Base-by-base conservation (phyloP, 805 yeast species). In the Barnettozyma californica region DNA sequence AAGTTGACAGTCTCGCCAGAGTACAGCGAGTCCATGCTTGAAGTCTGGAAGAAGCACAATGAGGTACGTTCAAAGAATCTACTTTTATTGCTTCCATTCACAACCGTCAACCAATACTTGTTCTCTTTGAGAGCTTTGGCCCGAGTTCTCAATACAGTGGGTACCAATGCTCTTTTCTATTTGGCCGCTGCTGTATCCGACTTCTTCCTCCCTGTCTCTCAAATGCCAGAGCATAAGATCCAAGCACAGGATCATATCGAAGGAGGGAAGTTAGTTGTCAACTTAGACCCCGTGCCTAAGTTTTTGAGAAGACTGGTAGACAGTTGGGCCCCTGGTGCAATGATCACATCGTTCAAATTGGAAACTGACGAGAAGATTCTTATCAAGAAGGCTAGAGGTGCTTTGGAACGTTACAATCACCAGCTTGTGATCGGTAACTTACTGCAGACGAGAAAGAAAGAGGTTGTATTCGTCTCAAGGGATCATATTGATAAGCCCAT, bases 171-270 rank as follows among this genome's bases (percentile, higher is more conserved):
- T 0, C 64, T 94, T 37, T 88, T 92, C 63, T 94, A 84, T 63
- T 73, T 94, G 46, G 99, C 99, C 0, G 98, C 99, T 9, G 99
- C 99, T 0, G 99, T 94, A 0, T 87, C 96, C 8, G 99, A 94
- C 64, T 94, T 94, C 67, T 94, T 91, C 68, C 74, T 94, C 38
- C 99, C 99, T 1, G 78, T 78, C 39, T 82, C 91, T 1, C 76
- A 87, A 54, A 73, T 90, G 58, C 95, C 97, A 2, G 90, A 89
- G 59, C 99, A 94, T 68, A 94, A 94, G 68, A 94, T 94, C 53
- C 99, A 94, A 67, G 84, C 95, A 5, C 83, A 81, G 50, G 81
- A 78, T 21, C 78, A 73, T 34, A 44, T 48, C 27, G 68, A 70
- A 16, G 71, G 71, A 8, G 95, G 95, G 3, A 88, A 87, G 60